phyloP scores from a whole-genome alignment of 129 eudicot genomes.

The Ambrosia artemisiifolia region DNA sequence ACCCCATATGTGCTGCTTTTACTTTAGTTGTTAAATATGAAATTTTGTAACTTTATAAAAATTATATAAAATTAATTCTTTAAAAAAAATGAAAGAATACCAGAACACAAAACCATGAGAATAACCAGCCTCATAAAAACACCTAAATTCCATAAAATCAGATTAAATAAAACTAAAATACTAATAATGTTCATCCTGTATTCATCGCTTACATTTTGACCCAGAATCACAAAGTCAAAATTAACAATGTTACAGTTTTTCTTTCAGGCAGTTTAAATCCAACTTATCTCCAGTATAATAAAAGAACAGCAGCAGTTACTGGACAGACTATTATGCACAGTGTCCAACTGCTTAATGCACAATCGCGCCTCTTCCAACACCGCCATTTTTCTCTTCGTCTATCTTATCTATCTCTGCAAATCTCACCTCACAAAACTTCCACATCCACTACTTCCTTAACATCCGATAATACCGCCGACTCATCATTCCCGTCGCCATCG shows the following conservation, averaged over 20 bases:
- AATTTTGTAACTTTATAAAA: too few relatives aligned
- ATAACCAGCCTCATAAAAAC: background rate
- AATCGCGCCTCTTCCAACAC: slow-evolving; percentile 20
- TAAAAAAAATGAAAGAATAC: too few relatives aligned
- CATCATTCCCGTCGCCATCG: background rate
- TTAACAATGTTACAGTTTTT: slow-evolving; percentile 28
- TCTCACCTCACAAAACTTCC: background rate
- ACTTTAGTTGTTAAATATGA: too few relatives aligned
- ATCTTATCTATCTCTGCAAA: background rate
- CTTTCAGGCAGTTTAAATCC: slow-evolving; percentile 6
- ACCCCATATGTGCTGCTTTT: too few relatives aligned
- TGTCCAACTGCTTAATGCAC: slow-evolving; percentile 35
- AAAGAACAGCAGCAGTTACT: slow-evolving; percentile 11
- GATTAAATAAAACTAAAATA: slow-evolving; percentile 12
- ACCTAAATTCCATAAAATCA: slow-evolving; percentile 10
- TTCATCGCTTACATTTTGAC: slow-evolving; percentile 26
- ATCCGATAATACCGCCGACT: slow-evolving; percentile 26
- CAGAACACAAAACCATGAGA: too few relatives aligned
- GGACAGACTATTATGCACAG: slow-evolving; percentile 40
- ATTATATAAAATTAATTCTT: too few relatives aligned
- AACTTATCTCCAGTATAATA: slow-evolving; percentile 33
- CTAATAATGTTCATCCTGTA: slow-evolving; percentile 25
- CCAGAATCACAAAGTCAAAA: slow-evolving; percentile 30
- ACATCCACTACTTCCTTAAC: slow-evolving; percentile 23
- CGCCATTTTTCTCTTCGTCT: background rate